Conservation (phyloP, 1,139 yeast genomes). For the Zygosaccharomyces pseudobailii region DNA sequence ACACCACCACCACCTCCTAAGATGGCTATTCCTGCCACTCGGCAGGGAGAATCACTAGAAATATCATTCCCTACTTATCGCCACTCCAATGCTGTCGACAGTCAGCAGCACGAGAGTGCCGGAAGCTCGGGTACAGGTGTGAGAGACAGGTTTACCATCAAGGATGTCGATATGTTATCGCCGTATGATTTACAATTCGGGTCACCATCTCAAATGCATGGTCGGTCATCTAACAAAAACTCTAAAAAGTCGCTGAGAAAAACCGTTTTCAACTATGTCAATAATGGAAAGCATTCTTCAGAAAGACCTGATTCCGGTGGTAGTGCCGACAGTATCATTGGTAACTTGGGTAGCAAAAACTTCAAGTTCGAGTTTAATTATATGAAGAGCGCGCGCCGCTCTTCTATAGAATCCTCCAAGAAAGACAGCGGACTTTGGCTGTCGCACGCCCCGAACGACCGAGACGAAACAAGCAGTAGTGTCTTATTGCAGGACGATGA, state of each 20-base stretch:
- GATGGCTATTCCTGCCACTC: constrained; percentile 79
- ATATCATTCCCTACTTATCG: constrained; percentile 44
- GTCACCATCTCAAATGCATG: constrained; percentile 5
- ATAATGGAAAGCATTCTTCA: constrained; percentile 9
- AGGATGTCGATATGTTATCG: constrained; percentile 26
- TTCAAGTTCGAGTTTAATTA: constrained; percentile 34
- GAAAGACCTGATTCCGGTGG: constrained; percentile 11
- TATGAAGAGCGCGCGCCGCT: constrained; percentile 9
- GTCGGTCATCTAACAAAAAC: constrained; percentile 5
- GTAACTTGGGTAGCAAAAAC: constrained; percentile 26
- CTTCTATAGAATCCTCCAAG: constrained; percentile 5
- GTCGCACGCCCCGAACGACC: constrained; percentile 2
- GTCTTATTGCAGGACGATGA: constrained; percentile 15
- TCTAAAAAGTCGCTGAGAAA: constrained; percentile 20
- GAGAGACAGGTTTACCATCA: constrained; percentile 26
- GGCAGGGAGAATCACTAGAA: constrained; percentile 74
- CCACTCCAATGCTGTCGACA: constrained; percentile 5
- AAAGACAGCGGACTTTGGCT: background rate
- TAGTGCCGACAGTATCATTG: constrained; percentile 20
- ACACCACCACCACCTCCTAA: constrained; percentile 64
- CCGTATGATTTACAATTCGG: constrained; percentile 12
- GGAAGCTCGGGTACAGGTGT: constrained; percentile 12
- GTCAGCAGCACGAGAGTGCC: constrained; percentile 6
- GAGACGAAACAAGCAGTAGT: constrained; percentile 1
- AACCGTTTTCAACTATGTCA: constrained; percentile 23